Base-by-base conservation (phyloP, 139 green algal species). In the Ettlia oleoabundans region DNA sequence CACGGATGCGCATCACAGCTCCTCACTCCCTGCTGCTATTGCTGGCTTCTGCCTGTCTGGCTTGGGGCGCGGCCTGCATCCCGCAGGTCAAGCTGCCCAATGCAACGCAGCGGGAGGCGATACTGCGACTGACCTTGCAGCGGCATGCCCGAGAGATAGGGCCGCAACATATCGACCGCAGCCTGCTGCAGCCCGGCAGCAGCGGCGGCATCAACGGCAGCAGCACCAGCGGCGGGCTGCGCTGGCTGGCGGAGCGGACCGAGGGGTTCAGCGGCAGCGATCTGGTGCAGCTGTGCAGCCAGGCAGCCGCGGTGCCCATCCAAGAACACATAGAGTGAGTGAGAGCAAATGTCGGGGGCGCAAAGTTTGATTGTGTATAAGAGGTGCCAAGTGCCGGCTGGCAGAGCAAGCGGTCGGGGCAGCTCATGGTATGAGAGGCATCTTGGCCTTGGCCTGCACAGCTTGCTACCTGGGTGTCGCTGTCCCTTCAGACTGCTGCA, bases 241-340 rank as follows among this genome's bases (percentile, higher is more conserved):
- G 80, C 10, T 64, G 68, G 40, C 82, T 98, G 21, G 92, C 87
- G 7, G 74, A 63, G 15, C 66, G 71, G 33, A 96, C 94, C 0
- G 86, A 92, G 13, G 89, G 91, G 41, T 98, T 92, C 87, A 93
- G 84, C 72, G 95, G 95, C 51, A 93, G 84, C 43, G 94, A 98
- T 84, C 86, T 98, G 32, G 88, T 90, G 61, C 92, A 97, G 81
- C 84, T 96, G 71, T 95, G 93, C 81, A 86, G 86, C 52, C 85
- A 92, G 85, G 92, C 91, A 24, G 91, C 91, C 2, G 85, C 77
- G 38, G 78, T 89, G 42, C 88, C 91, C 28, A 82, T 93, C 28
- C 82, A 92, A 19, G 91, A 94, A 64, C 61, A 52, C 58, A 75
- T 89, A 5, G 58, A 81, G 75, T 71, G 75, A 80, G 73, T 42